Base-by-base conservation (phyloP, 2,329 filamentous ascomycete genomes). In the Apiospora arundinis region DNA sequence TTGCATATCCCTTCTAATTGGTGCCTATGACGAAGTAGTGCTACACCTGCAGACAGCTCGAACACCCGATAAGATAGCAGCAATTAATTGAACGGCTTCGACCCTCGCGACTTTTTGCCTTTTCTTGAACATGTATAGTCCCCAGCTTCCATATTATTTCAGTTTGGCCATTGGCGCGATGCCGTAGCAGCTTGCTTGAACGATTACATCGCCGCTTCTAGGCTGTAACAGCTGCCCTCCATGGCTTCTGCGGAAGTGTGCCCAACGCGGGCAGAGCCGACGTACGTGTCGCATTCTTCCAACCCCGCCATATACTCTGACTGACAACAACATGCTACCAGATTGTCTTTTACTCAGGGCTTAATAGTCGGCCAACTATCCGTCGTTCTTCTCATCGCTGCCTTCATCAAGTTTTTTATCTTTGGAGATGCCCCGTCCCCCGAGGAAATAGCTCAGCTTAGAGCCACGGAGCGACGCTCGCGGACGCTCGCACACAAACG, bases 371-470 rank as follows among this genome's bases (percentile, higher is more conserved):
- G 96, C 68, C 96, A 99, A 82, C 87, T 99, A 69, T 97, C 95
- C 1, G 93, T 99, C 65, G 93, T 97, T 18, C 85, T 98, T 32
- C 88, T 99, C 49, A 90, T 99, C 73, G 95, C 95, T 74, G 94
- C 93, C 76, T 98, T 99, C 83, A 98, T 99, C 83, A 97, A 97
- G 81, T 99, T 98, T 89, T 99, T 99, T 89, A 98, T 99, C 79
- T 98, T 99, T 80, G 96, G 96, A 77, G 96, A 98, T 80, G 91
- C 94, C 6, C 94, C 95, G 0, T 94, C 93, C 1, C 88, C 94
- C 73, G 95, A 97, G 74, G 91, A 92, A 70, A 93, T 92, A 25
- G 93, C 94, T 16, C 88, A 93, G 9, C 85, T 92, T 60, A 90
- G 93, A 75, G 93, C 93, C 71, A 92, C 92, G 14, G 91, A 94